Evolutionary conservation across 106 monocot genomes (phyloP).

Genomic region (Platanthera guangdongensis): DNA sequence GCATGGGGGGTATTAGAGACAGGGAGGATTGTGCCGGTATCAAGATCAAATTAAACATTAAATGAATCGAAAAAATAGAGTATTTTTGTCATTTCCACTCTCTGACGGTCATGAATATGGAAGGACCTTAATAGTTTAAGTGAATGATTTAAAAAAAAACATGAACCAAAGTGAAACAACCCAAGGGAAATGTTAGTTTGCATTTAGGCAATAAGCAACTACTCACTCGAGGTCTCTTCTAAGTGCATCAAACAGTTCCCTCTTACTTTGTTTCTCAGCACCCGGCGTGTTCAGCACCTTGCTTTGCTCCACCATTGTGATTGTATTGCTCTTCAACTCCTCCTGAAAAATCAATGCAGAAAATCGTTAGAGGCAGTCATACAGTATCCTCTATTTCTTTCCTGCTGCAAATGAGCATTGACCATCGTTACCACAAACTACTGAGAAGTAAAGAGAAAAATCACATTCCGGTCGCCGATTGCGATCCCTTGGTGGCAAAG

Average conservation of each 20-base stretch:
- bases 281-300: conserved; percentile 94
- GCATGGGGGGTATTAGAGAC: too few relatives aligned
- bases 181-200: neutral
- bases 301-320: conserved; percentile 94
- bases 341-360: conserved; percentile 38
- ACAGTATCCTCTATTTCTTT: neutral
- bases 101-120: too few relatives aligned
- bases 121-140: too few relatives aligned
- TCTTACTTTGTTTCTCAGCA: conserved; percentile 90
- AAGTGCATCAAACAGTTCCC: conserved; percentile 89
- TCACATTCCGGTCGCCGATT: neutral
- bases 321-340: conserved; percentile 88
- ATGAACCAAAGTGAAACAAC: too few relatives aligned
- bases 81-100: too few relatives aligned
- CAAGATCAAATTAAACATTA: too few relatives aligned
- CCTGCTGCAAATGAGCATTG: neutral
- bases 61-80: too few relatives aligned
- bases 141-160: too few relatives aligned
- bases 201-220: neutral
- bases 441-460: neutral
- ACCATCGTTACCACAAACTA: neutral
- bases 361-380: neutral
- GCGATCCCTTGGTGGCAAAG: too few relatives aligned
- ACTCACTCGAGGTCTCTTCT: conserved; percentile 86
- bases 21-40: too few relatives aligned